These are phyloP conservation scores for Aspergillus haitiensis DNA, from an alignment of 495 filamentous ascomycete genomes.

Conservation along the genomic window DNA sequence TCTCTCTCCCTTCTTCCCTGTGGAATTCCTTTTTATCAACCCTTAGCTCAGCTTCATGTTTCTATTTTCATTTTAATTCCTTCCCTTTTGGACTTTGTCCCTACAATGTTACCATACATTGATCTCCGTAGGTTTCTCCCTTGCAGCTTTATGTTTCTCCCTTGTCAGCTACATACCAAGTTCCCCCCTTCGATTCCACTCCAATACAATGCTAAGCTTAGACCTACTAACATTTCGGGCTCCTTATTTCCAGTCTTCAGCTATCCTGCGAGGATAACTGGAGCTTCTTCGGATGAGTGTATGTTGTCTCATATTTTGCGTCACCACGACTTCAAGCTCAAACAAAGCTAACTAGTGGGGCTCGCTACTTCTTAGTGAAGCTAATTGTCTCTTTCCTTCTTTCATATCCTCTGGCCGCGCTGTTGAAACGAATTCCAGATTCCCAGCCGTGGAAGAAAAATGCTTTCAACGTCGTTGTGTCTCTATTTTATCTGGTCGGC, in stretches of 20 bases:
- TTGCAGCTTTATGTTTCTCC: slow-evolving; percentile 1
- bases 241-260: slow-evolving; percentile 62
- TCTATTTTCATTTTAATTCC: slow-evolving; percentile 59
- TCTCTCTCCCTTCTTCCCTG: slow-evolving; percentile 7
- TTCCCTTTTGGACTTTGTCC: slow-evolving; percentile 48
- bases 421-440: slow-evolving; percentile 92
- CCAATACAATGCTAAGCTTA: slow-evolving; percentile 3
- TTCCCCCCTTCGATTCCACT: slow-evolving; percentile 29
- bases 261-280: slow-evolving; percentile 62
- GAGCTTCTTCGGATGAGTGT: slow-evolving; percentile 87
- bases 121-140: slow-evolving; percentile 62
- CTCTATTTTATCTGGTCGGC: slow-evolving; percentile 87
- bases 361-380: slow-evolving; percentile 67
- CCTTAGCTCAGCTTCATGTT: slow-evolving; percentile 12
- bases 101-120: slow-evolving; percentile 81
- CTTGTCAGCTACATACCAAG: neutral
- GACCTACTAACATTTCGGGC: neutral
- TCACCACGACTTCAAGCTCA: neutral
- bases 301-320: slow-evolving; percentile 31
- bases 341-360: slow-evolving; percentile 14
- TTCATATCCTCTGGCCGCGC: slow-evolving; percentile 86
- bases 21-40: slow-evolving; percentile 14
- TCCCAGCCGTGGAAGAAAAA: slow-evolving; percentile 83
- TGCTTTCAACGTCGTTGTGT: slow-evolving; percentile 75
- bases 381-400: slow-evolving; percentile 87